A percentile compares a stretch with the other conserved stretches of the same genome.
These are phyloP conservation scores for Rosa rugosa DNA, from an alignment of 306 rosid genomes.

Conservation along the genomic window DNA sequence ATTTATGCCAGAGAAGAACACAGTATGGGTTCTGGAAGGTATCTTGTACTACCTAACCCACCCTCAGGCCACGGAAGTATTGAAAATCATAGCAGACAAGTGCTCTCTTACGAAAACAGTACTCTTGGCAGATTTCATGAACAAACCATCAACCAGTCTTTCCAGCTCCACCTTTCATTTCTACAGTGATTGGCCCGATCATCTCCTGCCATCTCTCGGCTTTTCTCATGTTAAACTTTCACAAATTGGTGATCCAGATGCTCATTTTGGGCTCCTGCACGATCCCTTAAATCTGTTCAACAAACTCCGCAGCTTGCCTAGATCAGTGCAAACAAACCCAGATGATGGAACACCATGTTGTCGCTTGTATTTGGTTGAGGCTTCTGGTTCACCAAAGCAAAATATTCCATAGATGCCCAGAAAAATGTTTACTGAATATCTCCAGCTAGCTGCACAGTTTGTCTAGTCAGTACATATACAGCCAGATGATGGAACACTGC, in stretches of 20 bases:
- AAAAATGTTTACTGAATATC: conserved; percentile 33
- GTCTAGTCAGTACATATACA: conserved; percentile 53
- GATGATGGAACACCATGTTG: conserved; percentile 91
- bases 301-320: conserved; percentile 83
- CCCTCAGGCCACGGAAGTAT: conserved; percentile 74
- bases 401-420: conserved; percentile 31
- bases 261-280: conserved; percentile 79
- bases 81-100: conserved; percentile 71
- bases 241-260: conserved; percentile 98
- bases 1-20: conserved; percentile 74
- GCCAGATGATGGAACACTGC: conserved; percentile 72
- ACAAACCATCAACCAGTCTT: conserved; percentile 78
- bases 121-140: conserved; percentile 93
- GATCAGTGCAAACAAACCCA: conserved; percentile 78
- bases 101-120: conserved; percentile 66
- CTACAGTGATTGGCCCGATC: conserved; percentile 99
- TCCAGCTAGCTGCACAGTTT: conserved; percentile 60
- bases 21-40: conserved; percentile 93
- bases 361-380: conserved; percentile 88
- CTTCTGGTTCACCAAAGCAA: conserved; percentile 81
- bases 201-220: conserved; percentile 89
- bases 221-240: conserved; percentile 74
- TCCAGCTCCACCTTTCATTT: conserved; percentile 73
- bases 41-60: conserved; percentile 79
- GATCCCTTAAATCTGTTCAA: conserved; percentile 82